A percentile compares a stretch with the other conserved stretches of the same genome.
phyloP scores from a whole-genome alignment of 2,329 filamentous ascomycete genomes.

The Ramichloridium luteum region DNA sequence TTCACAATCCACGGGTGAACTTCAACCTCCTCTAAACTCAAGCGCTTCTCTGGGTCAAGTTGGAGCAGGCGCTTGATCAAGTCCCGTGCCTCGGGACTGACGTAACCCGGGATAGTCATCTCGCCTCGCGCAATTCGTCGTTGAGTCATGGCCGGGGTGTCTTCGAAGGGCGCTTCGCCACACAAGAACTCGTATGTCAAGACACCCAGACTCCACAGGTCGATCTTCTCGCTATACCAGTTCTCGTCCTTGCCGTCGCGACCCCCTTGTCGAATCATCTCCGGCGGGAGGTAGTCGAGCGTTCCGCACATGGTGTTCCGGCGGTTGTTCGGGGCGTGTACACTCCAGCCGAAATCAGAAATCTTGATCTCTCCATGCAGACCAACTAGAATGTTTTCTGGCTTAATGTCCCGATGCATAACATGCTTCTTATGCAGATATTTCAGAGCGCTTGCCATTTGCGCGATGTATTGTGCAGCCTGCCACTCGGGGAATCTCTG shows the following conservation, averaged over 20 bases:
- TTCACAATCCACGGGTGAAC: conserved; percentile 94
- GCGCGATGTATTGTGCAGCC: conserved; percentile 74
- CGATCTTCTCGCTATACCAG: conserved; percentile 89
- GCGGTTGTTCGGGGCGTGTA: conserved; percentile 90
- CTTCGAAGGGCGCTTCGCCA: conserved; percentile 93
- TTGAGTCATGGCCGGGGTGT: conserved; percentile 89
- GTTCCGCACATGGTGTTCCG: conserved; percentile 94
- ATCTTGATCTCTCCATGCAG: conserved; percentile 98
- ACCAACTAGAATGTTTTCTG: conserved; percentile 90
- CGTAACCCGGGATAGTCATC: conserved; percentile 83
- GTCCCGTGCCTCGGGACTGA: conserved; percentile 81
- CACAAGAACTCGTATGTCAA: conserved; percentile 93
- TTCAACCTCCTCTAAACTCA: conserved; percentile 79
- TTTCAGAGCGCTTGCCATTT: conserved; percentile 78
- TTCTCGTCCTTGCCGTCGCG: conserved; percentile 66
- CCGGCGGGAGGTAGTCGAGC: conserved; percentile 89
- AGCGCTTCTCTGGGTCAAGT: conserved; percentile 83
- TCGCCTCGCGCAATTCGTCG: conserved; percentile 77
- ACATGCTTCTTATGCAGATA: conserved; percentile 96
- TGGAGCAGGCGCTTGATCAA: conserved; percentile 85
- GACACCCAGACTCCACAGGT: conserved; percentile 90
- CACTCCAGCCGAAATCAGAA: conserved; percentile 96
- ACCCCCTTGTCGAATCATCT: conserved; percentile 57
- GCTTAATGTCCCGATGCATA: conserved; percentile 95
- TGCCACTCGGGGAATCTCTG: conserved; percentile 75